Base-by-base conservation (phyloP, 768 basidiomycete species). In the Termitomyces sp. region DNA sequence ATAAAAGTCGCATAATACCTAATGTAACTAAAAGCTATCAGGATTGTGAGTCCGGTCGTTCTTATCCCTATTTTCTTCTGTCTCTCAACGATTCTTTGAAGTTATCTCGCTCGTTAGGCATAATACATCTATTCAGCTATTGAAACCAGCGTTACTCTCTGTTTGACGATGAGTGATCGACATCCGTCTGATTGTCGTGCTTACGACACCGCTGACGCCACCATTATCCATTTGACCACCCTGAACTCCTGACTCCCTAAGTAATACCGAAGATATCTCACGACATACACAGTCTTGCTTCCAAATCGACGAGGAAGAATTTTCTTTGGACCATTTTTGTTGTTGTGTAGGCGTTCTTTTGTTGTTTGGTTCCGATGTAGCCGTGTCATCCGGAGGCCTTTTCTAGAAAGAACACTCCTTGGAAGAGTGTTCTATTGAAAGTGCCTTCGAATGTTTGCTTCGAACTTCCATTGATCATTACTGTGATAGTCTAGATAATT, bases 1-100 rank as follows among this genome's bases (percentile, higher is more conserved):
- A 49, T 36, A 49, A 49, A 49, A 49, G 48, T 49, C n/a, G 27
- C 39, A 39, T 49, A 52, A 59, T 59, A 35, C 40, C 33, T 53
- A 48, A 45, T 53, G 44, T 49, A 42, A 51, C 18, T 54, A 53
- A 50, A 54, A 58, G 38, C 46, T 56, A 56, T 61, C 52, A 54
- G 60, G 55, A 59, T 46, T 56, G 60, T 59, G 50, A 59, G 60
- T 59, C 18, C 12, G 12, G 38, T 12, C 11, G 18, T 12, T 22
- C 41, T 20, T 32, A 20, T 32, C 18, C 29, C 20, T 31, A 22
- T 7, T 70, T 29, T 64, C 64, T 20, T 32, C 45, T n/a, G n/a
- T n/a, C n/a, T 35, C 40, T 57, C 23, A 56, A 59, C 36, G 56
- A 48, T 48, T 39, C 41, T 22, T 50, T 52, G 15, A 54, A 47